These are phyloP conservation scores for Chenopodium quinoa DNA, from an alignment of 148 eudicot species.

Conservation along the genomic window DNA sequence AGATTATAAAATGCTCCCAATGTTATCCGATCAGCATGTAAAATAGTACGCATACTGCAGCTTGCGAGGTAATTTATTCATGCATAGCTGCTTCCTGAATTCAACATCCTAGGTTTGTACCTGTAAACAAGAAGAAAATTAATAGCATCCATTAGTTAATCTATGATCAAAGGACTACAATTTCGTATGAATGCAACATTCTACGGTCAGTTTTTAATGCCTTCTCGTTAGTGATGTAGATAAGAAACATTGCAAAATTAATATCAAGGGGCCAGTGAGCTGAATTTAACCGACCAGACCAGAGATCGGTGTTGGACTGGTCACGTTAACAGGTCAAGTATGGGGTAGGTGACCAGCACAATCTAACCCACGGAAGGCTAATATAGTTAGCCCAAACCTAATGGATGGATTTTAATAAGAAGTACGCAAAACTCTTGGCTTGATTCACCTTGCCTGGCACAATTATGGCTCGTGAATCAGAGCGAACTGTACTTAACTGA, in stretches of 20 bases:
- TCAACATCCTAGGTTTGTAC: background rate
- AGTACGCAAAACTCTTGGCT: too few relatives aligned
- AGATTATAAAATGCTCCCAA: too few relatives aligned
- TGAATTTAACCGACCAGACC: background rate
- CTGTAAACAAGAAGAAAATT: background rate
- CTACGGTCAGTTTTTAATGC: too few relatives aligned
- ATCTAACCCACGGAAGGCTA: background rate
- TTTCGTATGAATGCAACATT: background rate
- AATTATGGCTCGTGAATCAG: too few relatives aligned
- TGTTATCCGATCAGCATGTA: background rate
- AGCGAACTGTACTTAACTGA: too few relatives aligned
- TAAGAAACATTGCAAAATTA: too few relatives aligned
- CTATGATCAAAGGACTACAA: background rate
- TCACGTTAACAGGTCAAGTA: background rate
- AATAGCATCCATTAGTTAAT: background rate
- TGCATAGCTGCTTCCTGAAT: background rate
- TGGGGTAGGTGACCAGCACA: background rate
- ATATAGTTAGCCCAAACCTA: too few relatives aligned
- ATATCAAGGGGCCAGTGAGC: background rate
- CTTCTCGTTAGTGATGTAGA: too few relatives aligned
- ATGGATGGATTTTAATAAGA: too few relatives aligned
- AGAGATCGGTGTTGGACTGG: background rate
- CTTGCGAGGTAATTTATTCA: background rate
- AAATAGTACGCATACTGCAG: background rate
- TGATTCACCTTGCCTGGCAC: too few relatives aligned